These are phyloP conservation scores for Mycosphaerelloides madeirae DNA, from an alignment of 2,329 filamentous ascomycete genomes.

Conservation along the genomic window DNA sequence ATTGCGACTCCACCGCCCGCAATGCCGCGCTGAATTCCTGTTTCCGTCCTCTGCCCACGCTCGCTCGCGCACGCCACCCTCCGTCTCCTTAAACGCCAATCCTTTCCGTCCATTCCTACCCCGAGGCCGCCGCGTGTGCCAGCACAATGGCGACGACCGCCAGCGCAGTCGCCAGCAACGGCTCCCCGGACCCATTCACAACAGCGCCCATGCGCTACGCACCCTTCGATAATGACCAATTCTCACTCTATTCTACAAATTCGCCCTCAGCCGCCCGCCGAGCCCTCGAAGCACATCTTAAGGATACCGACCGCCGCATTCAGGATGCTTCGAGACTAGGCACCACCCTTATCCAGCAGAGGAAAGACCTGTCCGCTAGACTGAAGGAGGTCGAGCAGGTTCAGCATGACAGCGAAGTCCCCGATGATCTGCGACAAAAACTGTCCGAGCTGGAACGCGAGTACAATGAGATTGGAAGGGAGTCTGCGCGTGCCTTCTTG, in stretches of 20 bases:
- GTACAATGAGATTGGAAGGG: slow-evolving; percentile 87
- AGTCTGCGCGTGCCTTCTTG: slow-evolving; percentile 83
- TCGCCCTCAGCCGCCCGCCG: slow-evolving; percentile 85
- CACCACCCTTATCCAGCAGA: slow-evolving; percentile 80
- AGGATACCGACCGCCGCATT: slow-evolving; percentile 85
- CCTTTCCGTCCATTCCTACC: slow-evolving; percentile 6
- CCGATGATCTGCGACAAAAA: slow-evolving; percentile 74
- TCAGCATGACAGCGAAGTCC: slow-evolving; percentile 64
- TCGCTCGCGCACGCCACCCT: not conserved
- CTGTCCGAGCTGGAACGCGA: slow-evolving; percentile 86
- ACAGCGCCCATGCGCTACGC: slow-evolving; percentile 64
- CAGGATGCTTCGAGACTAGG: slow-evolving; percentile 88
- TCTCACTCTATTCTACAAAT: slow-evolving; percentile 68
- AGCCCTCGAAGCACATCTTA: slow-evolving; percentile 83
- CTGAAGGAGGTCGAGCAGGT: slow-evolving; percentile 76
- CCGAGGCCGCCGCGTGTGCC: not conserved
- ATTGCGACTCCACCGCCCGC: not conserved
- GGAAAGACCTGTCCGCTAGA: slow-evolving; percentile 73
- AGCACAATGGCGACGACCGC: slow-evolving; percentile 40
- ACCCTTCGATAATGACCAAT: slow-evolving; percentile 70
- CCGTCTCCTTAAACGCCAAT: slow-evolving; percentile 3
- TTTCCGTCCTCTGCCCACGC: not conserved
- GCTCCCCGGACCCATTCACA: slow-evolving; percentile 43
- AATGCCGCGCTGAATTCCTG: not conserved
- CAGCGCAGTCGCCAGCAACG: slow-evolving; percentile 37